These are phyloP conservation scores for Silene noctiflora DNA, from an alignment of 179 eudicot genomes.

Conservation along the genomic window DNA sequence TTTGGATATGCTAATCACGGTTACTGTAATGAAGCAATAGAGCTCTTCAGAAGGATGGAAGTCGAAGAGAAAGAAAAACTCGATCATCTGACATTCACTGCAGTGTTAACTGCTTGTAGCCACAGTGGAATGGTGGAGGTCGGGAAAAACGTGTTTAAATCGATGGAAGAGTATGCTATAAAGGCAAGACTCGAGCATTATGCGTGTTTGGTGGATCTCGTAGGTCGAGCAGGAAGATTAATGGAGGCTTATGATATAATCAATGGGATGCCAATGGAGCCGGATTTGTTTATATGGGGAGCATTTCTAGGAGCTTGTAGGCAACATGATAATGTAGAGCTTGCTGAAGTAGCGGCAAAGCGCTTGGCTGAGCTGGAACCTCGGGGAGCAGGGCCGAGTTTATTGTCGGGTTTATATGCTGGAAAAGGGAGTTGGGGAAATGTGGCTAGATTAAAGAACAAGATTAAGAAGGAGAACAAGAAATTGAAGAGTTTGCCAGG, in stretches of 20 bases:
- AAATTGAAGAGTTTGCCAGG: constrained; percentile 45
- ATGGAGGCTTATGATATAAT: constrained; percentile 57
- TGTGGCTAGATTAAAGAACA: constrained; percentile 47
- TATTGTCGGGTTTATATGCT: constrained; percentile 61
- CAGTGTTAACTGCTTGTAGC: constrained; percentile 74
- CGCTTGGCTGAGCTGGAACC: constrained; percentile 65
- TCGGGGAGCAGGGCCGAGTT: constrained; percentile 54
- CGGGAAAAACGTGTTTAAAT: constrained; percentile 46
- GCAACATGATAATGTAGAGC: constrained; percentile 53
- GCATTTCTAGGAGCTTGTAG: constrained; percentile 80
- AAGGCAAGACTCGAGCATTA: constrained; percentile 73
- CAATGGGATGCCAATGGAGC: constrained; percentile 53
- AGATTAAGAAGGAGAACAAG: constrained; percentile 41
- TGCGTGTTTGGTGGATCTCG: constrained; percentile 74
- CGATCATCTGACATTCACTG: constrained; percentile 74
- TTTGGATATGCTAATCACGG: constrained; percentile 82
- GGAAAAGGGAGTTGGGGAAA: constrained; percentile 56
- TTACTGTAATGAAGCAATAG: constrained; percentile 56
- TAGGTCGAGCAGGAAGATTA: constrained; percentile 65
- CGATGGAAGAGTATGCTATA: constrained; percentile 56
- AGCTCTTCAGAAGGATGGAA: constrained; percentile 55
- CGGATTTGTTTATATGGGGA: constrained; percentile 78
- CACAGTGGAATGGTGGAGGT: constrained; percentile 57
- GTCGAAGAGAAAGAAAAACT: constrained; percentile 36
- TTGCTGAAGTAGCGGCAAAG: constrained; percentile 64